A percentile compares a stretch with the other conserved stretches of the same genome.
phyloP scores from a whole-genome alignment of 768 basidiomycete genomes.

The Pulveroboletus sp. region DNA sequence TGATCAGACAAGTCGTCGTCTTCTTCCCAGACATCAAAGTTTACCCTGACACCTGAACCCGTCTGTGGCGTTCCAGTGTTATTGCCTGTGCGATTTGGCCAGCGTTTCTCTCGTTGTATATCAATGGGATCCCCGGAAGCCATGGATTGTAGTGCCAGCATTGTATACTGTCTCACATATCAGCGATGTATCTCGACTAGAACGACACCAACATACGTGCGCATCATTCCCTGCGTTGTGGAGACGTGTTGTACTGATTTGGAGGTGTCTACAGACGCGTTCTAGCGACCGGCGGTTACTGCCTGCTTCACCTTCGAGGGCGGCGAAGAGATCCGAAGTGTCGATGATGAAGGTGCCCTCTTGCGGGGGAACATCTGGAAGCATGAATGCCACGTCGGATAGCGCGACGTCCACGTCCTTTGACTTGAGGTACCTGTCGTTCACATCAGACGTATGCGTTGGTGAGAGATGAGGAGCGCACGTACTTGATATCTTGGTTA shows the following conservation, averaged over 20 bases:
- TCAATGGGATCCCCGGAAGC: constrained; percentile 70
- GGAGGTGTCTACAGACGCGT: constrained; percentile 58
- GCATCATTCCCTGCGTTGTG: constrained; percentile 92
- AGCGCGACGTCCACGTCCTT: constrained; percentile 48
- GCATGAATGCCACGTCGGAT: constrained; percentile 44
- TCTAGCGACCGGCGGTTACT: constrained; percentile 53
- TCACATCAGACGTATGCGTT: not conserved
- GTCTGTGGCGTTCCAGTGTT: constrained; percentile 18
- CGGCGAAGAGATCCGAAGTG: constrained; percentile 70
- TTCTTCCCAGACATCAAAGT: constrained; percentile 57
- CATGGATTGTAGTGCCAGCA: constrained; percentile 64
- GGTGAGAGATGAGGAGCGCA: not conserved
- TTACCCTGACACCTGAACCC: constrained; percentile 42
- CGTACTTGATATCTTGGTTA: constrained; percentile 70
- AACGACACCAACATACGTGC: constrained; percentile 43
- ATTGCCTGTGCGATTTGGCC: constrained; percentile 58
- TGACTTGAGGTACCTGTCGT: constrained; percentile 49
- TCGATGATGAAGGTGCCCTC: constrained; percentile 63
- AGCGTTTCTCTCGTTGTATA: constrained; percentile 70
- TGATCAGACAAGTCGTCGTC: constrained; percentile 45
- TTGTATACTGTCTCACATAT: constrained; percentile 53
- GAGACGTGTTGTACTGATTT: constrained; percentile 48
- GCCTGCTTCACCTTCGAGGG: constrained; percentile 57
- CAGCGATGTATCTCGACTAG: not conserved
- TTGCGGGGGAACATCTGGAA: constrained; percentile 53